Evolutionary conservation across 352 stramenopile genomes (phyloP).

Genomic region (Peronospora belbahrii): DNA sequence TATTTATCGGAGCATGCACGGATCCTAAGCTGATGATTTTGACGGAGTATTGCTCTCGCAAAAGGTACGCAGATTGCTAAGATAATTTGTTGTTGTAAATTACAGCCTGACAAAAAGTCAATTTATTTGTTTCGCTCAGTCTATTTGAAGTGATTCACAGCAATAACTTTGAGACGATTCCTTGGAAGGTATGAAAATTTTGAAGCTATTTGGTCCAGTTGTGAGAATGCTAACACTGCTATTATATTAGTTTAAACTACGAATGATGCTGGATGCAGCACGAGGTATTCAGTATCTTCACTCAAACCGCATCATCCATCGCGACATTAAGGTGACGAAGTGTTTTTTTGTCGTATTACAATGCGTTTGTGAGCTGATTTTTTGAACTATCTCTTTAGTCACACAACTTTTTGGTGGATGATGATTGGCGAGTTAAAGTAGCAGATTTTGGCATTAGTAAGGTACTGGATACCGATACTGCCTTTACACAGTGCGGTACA

Average conservation of each 20-base stretch:
- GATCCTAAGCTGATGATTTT: slow-evolving; percentile 86
- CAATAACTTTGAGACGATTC: slow-evolving; percentile 85
- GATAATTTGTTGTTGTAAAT: neutral
- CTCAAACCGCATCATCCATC: slow-evolving; percentile 82
- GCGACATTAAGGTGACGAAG: slow-evolving; percentile 79
- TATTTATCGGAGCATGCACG: slow-evolving; percentile 87
- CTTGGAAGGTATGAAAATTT: slow-evolving; percentile 63
- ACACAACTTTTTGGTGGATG: slow-evolving; percentile 86
- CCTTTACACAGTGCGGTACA: slow-evolving; percentile 83
- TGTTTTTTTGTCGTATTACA: neutral
- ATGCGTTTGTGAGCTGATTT: neutral
- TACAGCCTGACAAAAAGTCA: neutral
- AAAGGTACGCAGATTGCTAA: slow-evolving; percentile 41
- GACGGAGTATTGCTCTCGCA: slow-evolving; percentile 85
- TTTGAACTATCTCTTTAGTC: slow-evolving; percentile 38
- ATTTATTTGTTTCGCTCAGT: slow-evolving; percentile 23
- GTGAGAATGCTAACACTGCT: slow-evolving; percentile 2
- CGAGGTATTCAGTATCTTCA: slow-evolving; percentile 86
- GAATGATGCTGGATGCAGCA: slow-evolving; percentile 86
- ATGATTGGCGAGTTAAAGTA: slow-evolving; percentile 86
- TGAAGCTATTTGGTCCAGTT: neutral
- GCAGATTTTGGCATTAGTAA: slow-evolving; percentile 88
- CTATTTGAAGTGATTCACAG: slow-evolving; percentile 86
- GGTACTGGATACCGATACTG: slow-evolving; percentile 75
- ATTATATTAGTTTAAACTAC: slow-evolving; percentile 73